Percentiles rank a stretch among this genome's conserved stretches.
Conservation (phyloP, 2,329 filamentous ascomycete genomes). For the Paecilomyces formosus region DNA sequence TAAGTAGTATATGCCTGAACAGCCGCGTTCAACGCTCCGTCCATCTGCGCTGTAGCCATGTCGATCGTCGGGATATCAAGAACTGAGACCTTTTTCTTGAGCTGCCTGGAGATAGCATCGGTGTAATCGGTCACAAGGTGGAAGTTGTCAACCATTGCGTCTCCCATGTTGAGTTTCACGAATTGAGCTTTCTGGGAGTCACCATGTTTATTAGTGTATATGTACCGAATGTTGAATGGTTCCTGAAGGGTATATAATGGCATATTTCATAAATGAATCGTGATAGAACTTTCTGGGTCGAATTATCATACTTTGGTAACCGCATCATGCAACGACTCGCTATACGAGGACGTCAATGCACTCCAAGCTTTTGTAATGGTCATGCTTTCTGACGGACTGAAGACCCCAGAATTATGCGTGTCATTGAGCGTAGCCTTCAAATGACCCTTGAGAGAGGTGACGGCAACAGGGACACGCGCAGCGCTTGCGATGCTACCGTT, state of each 20-base stretch:
- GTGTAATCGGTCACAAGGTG: neutral
- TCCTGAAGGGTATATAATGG: neutral
- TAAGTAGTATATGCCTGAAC: neutral
- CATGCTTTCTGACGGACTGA: neutral
- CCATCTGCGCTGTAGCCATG: neutral
- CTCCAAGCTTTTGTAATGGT: neutral
- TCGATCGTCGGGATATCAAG: neutral
- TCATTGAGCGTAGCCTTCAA: neutral
- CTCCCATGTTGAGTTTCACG: neutral
- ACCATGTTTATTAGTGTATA: neutral
- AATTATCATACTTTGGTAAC: neutral
- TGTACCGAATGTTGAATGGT: neutral
- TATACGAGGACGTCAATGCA: neutral
- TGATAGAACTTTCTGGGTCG: neutral
- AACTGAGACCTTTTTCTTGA: neutral
- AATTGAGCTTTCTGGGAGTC: neutral
- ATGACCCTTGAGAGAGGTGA: neutral
- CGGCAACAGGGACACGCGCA: neutral
- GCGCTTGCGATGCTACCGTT: neutral
- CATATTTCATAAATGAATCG: neutral
- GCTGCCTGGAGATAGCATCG: neutral
- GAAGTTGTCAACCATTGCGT: neutral
- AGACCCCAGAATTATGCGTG: neutral
- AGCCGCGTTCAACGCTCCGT: neutral
- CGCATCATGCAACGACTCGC: neutral